Evolutionary conservation across 768 basidiomycete genomes (phyloP).

Genomic region (Pleurotus tuber-regium): DNA sequence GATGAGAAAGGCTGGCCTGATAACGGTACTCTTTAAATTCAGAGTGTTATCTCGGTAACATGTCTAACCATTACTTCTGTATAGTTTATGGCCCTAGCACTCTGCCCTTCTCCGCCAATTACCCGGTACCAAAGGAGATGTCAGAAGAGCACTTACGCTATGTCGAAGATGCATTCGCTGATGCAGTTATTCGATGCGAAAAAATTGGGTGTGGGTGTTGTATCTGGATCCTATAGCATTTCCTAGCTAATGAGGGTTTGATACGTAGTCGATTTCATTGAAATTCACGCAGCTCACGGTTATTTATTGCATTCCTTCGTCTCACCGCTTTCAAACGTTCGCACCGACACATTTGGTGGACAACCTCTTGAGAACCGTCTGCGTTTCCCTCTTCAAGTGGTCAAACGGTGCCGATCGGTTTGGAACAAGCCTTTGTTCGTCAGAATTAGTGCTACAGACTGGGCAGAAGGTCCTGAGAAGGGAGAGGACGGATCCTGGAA

Average conservation of each 20-base stretch:
- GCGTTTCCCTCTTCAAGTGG: constrained; percentile 61
- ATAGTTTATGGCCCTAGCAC: constrained; percentile 63
- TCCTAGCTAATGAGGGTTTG: not conserved
- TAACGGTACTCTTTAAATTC: too few relatives aligned
- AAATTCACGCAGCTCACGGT: constrained; percentile 71
- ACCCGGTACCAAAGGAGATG: constrained; percentile 59
- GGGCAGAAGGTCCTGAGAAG: constrained; percentile 58
- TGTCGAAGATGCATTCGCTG: constrained; percentile 60
- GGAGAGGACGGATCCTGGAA: constrained; percentile 54
- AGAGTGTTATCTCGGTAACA: too few relatives aligned
- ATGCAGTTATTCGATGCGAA: constrained; percentile 52
- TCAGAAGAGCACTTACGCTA: constrained; percentile 49
- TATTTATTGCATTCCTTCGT: constrained; percentile 68
- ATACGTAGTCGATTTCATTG: constrained; percentile 62
- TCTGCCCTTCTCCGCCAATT: constrained; percentile 50
- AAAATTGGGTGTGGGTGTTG: constrained; percentile 54
- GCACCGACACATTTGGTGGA: constrained; percentile 73
- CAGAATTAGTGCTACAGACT: constrained; percentile 65
- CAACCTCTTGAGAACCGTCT: constrained; percentile 66
- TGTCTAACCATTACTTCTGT: too few relatives aligned
- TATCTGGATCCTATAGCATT: not conserved
- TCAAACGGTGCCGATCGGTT: constrained; percentile 46
- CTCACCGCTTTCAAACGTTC: constrained; percentile 72
- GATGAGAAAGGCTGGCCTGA: constrained; percentile 73
- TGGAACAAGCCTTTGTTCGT: constrained; percentile 78